These are phyloP conservation scores for Dissophora ornata DNA, from an alignment of 192 early-diverging fungal species.

Conservation along the genomic window DNA sequence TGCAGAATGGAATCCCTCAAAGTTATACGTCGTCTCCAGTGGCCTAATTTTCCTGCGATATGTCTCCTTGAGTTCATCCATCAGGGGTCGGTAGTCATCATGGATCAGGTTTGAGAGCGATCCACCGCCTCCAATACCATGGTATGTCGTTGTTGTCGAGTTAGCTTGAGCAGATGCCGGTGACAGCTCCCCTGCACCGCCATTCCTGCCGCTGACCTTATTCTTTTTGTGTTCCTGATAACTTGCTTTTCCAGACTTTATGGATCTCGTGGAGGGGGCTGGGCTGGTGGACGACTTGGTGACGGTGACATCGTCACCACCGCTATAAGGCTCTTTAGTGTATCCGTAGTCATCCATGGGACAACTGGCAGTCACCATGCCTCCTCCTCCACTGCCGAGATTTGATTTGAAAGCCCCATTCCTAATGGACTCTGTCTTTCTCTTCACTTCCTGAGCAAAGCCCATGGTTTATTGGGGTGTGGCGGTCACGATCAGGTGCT, in stretches of 20 bases:
- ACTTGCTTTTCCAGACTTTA: slow-evolving; percentile 12
- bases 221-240: slow-evolving; percentile 39
- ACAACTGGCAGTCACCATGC: slow-evolving; percentile 32
- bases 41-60: slow-evolving; percentile 80
- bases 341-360: slow-evolving; percentile 36
- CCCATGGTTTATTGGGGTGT: slow-evolving; percentile 10
- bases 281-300: slow-evolving; percentile 16
- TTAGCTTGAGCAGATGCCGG: neutral
- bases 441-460: slow-evolving; percentile 40
- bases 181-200: neutral
- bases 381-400: slow-evolving; percentile 15
- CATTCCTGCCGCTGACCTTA: slow-evolving; percentile 22
- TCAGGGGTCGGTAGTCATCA: slow-evolving; percentile 67
- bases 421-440: slow-evolving; percentile 34
- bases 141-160: neutral
- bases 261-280: slow-evolving; percentile 20
- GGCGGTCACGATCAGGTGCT: neutral
- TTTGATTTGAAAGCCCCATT: slow-evolving; percentile 21
- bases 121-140: slow-evolving; percentile 31
- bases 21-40: slow-evolving; percentile 77
- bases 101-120: slow-evolving; percentile 51
- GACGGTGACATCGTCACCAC: slow-evolving; percentile 3
- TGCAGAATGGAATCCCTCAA: slow-evolving; percentile 84
- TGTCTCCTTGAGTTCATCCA: slow-evolving; percentile 75
- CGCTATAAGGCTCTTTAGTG: slow-evolving; percentile 8